Evolutionary conservation across 2,329 filamentous ascomycete genomes (phyloP).

Genomic region (Acephala macrosclerotiorum): DNA sequence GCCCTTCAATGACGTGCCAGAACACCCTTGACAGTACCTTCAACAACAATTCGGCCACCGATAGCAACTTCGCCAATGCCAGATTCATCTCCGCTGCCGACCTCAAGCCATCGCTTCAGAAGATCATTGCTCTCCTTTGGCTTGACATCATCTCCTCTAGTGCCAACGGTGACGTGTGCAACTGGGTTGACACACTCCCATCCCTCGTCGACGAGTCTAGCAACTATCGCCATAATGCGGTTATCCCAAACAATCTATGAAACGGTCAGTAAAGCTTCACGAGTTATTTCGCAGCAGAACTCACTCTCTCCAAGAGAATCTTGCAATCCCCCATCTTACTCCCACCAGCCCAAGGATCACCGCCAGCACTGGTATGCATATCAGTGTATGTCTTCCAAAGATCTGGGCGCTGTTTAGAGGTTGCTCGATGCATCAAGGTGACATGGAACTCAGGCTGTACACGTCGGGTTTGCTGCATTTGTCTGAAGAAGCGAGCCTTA

Average conservation of each 20-base stretch:
- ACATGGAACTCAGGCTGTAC: constrained; percentile 91
- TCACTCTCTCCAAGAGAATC: constrained; percentile 67
- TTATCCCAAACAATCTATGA: constrained; percentile 80
- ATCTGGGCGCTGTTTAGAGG: constrained; percentile 64
- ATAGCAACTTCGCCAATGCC: constrained; percentile 43
- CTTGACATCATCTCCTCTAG: constrained; percentile 76
- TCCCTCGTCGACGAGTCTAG: constrained; percentile 68
- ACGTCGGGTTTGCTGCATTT: constrained; percentile 75
- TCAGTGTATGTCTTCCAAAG: constrained; percentile 78
- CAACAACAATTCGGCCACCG: constrained; percentile 36
- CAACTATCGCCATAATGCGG: constrained; percentile 90
- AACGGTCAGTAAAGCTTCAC: constrained; percentile 13
- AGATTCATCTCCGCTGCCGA: constrained; percentile 50
- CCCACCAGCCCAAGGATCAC: constrained; percentile 47
- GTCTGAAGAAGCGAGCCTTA: constrained; percentile 73
- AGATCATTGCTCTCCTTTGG: constrained; percentile 94
- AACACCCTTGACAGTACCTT: constrained; percentile 42
- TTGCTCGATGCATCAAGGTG: constrained; percentile 85
- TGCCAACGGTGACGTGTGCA: constrained; percentile 91
- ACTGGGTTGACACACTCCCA: constrained; percentile 80
- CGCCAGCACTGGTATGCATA: constrained; percentile 56
- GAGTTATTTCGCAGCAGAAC: constrained; percentile 28
- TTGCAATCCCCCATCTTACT: constrained; percentile 68
- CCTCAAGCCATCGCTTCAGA: constrained; percentile 75
- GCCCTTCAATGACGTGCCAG: constrained; percentile 31